These are phyloP conservation scores for Phytopythium kandeliae DNA, from an alignment of 352 stramenopile genomes.

Conservation along the genomic window DNA sequence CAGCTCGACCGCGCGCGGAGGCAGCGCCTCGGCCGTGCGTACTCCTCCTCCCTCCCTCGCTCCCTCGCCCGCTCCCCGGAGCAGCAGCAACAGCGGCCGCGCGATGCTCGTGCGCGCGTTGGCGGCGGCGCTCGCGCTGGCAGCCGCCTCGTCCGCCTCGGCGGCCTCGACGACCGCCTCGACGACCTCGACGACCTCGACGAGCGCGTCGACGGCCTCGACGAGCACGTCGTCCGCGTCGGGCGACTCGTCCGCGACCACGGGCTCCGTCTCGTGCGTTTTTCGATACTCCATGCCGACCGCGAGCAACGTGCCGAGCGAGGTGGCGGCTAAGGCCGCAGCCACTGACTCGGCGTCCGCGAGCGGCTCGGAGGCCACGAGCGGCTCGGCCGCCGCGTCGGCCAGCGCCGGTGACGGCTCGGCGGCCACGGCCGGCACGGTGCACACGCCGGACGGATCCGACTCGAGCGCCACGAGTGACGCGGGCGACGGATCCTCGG, in stretches of 20 bases:
- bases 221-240: constrained; percentile 18
- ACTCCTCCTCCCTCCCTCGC: neutral
- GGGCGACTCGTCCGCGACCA: constrained; percentile 9
- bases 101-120: neutral
- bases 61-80: no score
- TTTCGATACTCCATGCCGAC: constrained; percentile 58
- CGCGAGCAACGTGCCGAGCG: constrained; percentile 30
- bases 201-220: constrained; percentile 39
- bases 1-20: neutral
- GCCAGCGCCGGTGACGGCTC: constrained; percentile 5
- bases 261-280: constrained; percentile 29
- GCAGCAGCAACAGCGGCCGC: neutral
- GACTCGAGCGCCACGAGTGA: constrained; percentile 1
- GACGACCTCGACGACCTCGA: constrained; percentile 12
- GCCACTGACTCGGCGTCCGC: constrained; percentile 10
- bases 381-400: constrained; percentile 2
- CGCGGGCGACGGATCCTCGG: constrained; percentile 6
- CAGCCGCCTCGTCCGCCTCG: no score
- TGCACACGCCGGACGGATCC: neutral
- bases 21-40: neutral
- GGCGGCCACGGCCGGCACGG: neutral
- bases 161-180: constrained; percentile 13
- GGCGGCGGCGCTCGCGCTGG: constrained; percentile 9
- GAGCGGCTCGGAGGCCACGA: constrained; percentile 8
- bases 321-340: constrained; percentile 16